Conservation (phyloP, 1,284 basidiomycete genomes). For the Gomphus bonarii region DNA sequence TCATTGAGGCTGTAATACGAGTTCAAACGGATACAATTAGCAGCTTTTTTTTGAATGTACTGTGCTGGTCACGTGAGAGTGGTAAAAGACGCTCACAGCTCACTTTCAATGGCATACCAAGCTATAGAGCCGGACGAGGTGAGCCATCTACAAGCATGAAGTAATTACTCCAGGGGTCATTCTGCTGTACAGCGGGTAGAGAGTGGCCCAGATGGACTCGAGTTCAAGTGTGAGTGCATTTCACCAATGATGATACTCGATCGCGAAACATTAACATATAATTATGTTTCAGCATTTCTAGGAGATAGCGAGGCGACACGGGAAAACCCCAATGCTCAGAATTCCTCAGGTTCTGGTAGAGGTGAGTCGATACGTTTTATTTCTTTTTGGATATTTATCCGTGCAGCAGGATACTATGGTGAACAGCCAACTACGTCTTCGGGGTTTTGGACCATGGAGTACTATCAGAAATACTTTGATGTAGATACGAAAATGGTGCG, state of each 20-base stretch:
- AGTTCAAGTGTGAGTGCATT: slow-evolving; percentile 45
- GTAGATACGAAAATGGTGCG: slow-evolving; percentile 63
- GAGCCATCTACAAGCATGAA: slow-evolving; percentile 18
- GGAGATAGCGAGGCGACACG: slow-evolving; percentile 26
- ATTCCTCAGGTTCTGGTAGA: not conserved
- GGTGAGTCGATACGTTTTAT: not conserved
- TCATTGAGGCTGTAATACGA: not conserved
- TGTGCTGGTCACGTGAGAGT: not conserved
- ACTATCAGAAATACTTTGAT: slow-evolving; percentile 74
- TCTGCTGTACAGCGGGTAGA: slow-evolving; percentile 35
- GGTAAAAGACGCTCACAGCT: not conserved
- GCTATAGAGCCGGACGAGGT: slow-evolving; percentile 45
- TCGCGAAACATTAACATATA: not conserved
- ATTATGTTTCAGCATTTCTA: slow-evolving; percentile 37
- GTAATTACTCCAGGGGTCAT: not conserved
- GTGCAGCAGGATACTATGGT: slow-evolving; percentile 37
- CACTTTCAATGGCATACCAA: slow-evolving; percentile 14
- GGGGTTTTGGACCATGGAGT: slow-evolving; percentile 68
- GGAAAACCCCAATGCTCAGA: slow-evolving; percentile 14
- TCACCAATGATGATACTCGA: not conserved
- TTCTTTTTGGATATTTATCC: not conserved
- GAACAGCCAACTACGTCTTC: slow-evolving; percentile 32
- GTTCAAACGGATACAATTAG: no score
- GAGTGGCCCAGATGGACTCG: slow-evolving; percentile 51
- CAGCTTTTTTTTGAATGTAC: no score